Evolutionary conservation across 2,329 filamentous ascomycete genomes (phyloP).

Genomic region (Monosporascus sp.): DNA sequence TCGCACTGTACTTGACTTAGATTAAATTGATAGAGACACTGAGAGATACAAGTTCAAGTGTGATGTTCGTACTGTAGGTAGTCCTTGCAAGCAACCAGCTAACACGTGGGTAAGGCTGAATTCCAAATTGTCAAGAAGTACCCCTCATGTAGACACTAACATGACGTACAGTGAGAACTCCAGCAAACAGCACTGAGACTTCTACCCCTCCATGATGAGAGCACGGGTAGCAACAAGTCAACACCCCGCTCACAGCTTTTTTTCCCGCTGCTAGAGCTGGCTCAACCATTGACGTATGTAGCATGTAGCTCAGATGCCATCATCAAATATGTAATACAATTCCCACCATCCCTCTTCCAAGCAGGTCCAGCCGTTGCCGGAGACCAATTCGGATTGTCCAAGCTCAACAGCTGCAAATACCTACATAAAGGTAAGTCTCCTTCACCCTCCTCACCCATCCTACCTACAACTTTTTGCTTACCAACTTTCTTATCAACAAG

Average conservation of each 20-base stretch:
- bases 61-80: too few relatives aligned
- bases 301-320: background rate
- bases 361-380: background rate
- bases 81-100: background rate
- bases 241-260: background rate
- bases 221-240: background rate
- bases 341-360: background rate
- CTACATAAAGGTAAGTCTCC: too few relatives aligned
- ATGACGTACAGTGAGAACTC: background rate
- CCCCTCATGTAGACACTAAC: background rate
- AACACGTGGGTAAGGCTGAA: background rate
- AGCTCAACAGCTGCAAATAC: background rate
- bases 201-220: background rate
- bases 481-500: background rate
- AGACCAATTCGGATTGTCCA: background rate
- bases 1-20: background rate
- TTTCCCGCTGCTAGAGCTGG: background rate
- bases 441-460: background rate
- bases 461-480: background rate
- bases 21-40: background rate
- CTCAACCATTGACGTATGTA: background rate
- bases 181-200: background rate
- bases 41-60: background rate
- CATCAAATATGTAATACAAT: background rate
- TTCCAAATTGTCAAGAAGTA: background rate